Conservation (phyloP, 2,329 filamentous ascomycete genomes). For the Pyricularia grisea region DNA sequence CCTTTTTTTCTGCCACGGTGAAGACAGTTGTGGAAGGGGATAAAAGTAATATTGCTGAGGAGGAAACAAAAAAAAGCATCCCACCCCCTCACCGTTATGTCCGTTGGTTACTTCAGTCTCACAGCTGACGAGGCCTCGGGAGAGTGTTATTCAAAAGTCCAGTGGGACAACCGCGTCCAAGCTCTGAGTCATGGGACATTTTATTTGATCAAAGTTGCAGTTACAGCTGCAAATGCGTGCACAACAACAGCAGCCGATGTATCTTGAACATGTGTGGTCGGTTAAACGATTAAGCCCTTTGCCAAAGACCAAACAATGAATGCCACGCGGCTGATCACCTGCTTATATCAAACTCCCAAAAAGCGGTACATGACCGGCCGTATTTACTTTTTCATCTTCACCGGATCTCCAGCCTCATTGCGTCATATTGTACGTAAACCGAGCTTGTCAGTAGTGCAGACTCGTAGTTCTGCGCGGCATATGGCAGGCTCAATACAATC, state of each 20-base stretch:
- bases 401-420: constrained; percentile 46
- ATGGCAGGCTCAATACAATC: constrained; percentile 48
- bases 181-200: not conserved
- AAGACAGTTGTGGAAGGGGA: not conserved
- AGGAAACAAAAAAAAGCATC: not conserved
- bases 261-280: not conserved
- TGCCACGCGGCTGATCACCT: not conserved
- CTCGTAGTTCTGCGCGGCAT: constrained; percentile 49
- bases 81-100: not conserved
- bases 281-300: not conserved
- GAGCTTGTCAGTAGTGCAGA: constrained; percentile 42
- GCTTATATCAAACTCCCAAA: not conserved
- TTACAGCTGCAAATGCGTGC: not conserved
- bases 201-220: not conserved
- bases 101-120: not conserved
- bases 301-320: not conserved
- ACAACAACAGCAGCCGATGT: not conserved
- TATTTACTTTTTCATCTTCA: constrained; percentile 13
- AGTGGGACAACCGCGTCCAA: not conserved
- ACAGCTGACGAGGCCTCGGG: not conserved
- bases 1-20: not conserved
- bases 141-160: not conserved
- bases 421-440: constrained; percentile 58
- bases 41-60: not conserved
- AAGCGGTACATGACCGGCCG: not conserved